Evolutionary conservation across 169 alveolate species (phyloP).

Genomic region (Eimeria zaria): DNA sequence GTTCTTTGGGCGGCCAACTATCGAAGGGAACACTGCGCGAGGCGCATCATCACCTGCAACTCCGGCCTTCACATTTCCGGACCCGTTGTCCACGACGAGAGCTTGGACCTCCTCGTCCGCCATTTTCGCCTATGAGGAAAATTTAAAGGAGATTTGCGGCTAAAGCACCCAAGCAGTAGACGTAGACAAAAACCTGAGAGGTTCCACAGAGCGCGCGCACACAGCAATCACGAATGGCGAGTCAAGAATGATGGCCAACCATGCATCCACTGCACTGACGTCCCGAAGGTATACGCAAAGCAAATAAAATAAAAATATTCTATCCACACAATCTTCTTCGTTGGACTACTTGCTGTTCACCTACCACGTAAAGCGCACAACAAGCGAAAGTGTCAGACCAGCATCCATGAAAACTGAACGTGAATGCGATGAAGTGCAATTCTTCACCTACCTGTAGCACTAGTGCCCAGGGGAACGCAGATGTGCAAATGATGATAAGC

Average conservation of each 20-base stretch:
- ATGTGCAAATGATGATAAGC: slow-evolving; percentile 73
- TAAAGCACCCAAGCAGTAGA: slow-evolving; percentile 55
- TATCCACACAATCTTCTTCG: not conserved
- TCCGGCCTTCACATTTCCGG: slow-evolving; percentile 99
- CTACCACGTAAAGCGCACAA: slow-evolving; percentile 47
- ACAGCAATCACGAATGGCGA: slow-evolving; percentile 8
- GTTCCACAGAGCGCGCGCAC: slow-evolving; percentile 76
- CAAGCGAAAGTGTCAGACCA: slow-evolving; percentile 66
- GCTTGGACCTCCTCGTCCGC: slow-evolving; percentile 97
- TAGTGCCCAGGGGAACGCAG: slow-evolving; percentile 80
- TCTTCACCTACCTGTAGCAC: slow-evolving; percentile 67
- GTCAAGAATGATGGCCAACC: slow-evolving; percentile 19
- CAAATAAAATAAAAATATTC: slow-evolving; percentile 13
- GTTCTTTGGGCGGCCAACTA: slow-evolving; percentile 98
- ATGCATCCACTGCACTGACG: slow-evolving; percentile 50
- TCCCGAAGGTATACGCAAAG: not conserved
- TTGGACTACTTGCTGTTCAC: not conserved
- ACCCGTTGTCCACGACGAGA: slow-evolving; percentile 99
- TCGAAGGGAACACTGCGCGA: slow-evolving; percentile 99
- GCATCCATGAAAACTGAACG: slow-evolving; percentile 51
- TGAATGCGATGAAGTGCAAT: slow-evolving; percentile 35
- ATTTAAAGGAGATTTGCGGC: slow-evolving; percentile 33
- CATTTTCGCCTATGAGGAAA: slow-evolving; percentile 74
- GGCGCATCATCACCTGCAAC: slow-evolving; percentile 99
- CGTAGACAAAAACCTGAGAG: slow-evolving; percentile 69